These are phyloP conservation scores for Pisolithus albus DNA, from an alignment of 768 basidiomycete species.

Conservation along the genomic window DNA sequence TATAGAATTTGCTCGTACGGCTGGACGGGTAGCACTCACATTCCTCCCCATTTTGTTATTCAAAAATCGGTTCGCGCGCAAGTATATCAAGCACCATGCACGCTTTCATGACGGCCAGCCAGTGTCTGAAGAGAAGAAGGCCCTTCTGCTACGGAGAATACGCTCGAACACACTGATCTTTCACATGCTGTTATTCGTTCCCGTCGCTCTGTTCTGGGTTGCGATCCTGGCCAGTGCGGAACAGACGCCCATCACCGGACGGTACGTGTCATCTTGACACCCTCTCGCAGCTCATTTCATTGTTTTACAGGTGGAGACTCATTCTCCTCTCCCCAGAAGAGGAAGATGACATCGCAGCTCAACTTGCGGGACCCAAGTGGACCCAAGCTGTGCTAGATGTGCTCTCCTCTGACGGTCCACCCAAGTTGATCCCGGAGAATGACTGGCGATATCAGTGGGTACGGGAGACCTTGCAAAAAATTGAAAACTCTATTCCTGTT, in stretches of 20 bases:
- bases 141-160: constrained; percentile 40
- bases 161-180: constrained; percentile 43
- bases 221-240: constrained; percentile 71
- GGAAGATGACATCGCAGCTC: constrained; percentile 80
- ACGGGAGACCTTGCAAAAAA: constrained; percentile 61
- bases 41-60: constrained; percentile 65
- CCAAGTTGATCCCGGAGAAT: constrained; percentile 54
- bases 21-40: constrained; percentile 65
- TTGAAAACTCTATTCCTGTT: constrained; percentile 70
- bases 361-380: constrained; percentile 83
- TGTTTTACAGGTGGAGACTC: constrained; percentile 62
- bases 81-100: constrained; percentile 42
- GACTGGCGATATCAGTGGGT: constrained; percentile 96
- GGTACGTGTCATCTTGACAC: constrained; percentile 42
- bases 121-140: constrained; percentile 47
- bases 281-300: constrained; percentile 1
- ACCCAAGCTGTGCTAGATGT: constrained; percentile 77
- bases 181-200: constrained; percentile 53
- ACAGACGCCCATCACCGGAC: constrained; percentile 77
- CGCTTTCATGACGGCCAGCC: constrained; percentile 33
- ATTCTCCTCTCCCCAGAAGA: constrained; percentile 90
- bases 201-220: constrained; percentile 55
- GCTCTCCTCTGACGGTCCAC: constrained; percentile 56
- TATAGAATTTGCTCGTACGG: constrained; percentile 62
- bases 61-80: constrained; percentile 47